Conservation (phyloP, 2,329 filamentous ascomycete genomes). For the Chaetoscypha palmicola region DNA sequence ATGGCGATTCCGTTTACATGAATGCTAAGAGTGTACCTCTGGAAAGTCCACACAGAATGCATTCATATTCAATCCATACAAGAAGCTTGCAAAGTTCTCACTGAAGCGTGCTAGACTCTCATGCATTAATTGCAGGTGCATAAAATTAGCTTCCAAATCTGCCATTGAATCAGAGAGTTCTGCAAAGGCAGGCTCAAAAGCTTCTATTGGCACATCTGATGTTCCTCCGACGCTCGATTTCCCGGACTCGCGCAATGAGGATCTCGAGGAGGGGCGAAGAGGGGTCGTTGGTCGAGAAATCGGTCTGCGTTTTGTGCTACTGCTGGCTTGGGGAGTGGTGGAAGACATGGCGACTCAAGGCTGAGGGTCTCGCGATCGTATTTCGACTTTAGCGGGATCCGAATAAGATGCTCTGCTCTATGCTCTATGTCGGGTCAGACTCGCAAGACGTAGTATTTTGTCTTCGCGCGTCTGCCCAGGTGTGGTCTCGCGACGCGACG, state of each 20-base stretch:
- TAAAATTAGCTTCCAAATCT: constrained; percentile 93
- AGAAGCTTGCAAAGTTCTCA: constrained; percentile 90
- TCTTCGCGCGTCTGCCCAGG: too few relatives aligned
- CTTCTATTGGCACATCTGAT: constrained; percentile 63
- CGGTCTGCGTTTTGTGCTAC: constrained; percentile 27
- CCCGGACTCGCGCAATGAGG: constrained; percentile 70
- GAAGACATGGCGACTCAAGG: too few relatives aligned
- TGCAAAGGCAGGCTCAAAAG: constrained; percentile 83
- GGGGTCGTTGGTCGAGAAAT: constrained; percentile 72
- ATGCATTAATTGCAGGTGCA: constrained; percentile 95
- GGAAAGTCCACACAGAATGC: constrained; percentile 97
- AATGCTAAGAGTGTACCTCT: constrained; percentile 54
- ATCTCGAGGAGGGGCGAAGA: constrained; percentile 80
- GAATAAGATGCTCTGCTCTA: too few relatives aligned
- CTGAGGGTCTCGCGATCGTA: too few relatives aligned
- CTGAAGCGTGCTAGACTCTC: constrained; percentile 89
- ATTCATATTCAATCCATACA: constrained; percentile 98
- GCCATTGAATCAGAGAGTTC: constrained; percentile 92
- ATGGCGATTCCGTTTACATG: background rate
- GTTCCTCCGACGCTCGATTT: constrained; percentile 46
- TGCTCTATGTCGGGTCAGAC: too few relatives aligned
- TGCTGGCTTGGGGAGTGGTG: constrained; percentile 25
- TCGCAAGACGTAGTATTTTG: too few relatives aligned
- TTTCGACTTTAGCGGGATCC: too few relatives aligned
- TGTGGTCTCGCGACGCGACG: too few relatives aligned